phyloP scores from a whole-genome alignment of 768 basidiomycete species.

The Leccinum truebloodii region DNA sequence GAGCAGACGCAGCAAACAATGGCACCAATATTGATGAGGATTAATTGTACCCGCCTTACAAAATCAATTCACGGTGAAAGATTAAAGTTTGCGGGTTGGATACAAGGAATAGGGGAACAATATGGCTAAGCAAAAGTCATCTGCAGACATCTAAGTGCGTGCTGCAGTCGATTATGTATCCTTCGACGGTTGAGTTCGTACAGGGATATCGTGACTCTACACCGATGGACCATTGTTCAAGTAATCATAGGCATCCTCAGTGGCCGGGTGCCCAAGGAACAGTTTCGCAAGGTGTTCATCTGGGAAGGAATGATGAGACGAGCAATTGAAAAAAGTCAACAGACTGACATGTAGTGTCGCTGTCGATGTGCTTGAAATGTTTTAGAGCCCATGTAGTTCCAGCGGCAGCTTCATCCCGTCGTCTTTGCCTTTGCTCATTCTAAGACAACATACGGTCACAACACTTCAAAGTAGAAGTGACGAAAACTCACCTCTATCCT shows the following conservation, averaged over 20 bases:
- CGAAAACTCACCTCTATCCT: slow-evolving; percentile 74
- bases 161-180: slow-evolving; percentile 6
- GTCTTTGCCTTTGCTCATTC: slow-evolving; percentile 90
- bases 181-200: slow-evolving; percentile 2
- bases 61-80: not conserved
- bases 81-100: slow-evolving; percentile 19
- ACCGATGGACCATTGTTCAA: slow-evolving; percentile 49
- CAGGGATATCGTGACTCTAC: slow-evolving; percentile 17
- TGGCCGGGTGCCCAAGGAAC: slow-evolving; percentile 63
- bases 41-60: not conserved
- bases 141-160: slow-evolving; percentile 11
- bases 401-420: slow-evolving; percentile 79
- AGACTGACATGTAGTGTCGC: slow-evolving; percentile 71
- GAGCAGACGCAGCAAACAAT: slow-evolving; percentile 17
- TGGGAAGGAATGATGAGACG: not conserved
- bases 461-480: not conserved
- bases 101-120: slow-evolving; percentile 10
- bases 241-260: slow-evolving; percentile 79
- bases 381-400: slow-evolving; percentile 72
- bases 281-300: slow-evolving; percentile 66
- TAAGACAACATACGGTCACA: slow-evolving; percentile 32
- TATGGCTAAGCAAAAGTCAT: slow-evolving; percentile 20
- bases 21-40: slow-evolving; percentile 6
- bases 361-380: slow-evolving; percentile 72
- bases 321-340: not conserved